These are phyloP conservation scores for Coemansia sp. DNA, from an alignment of 192 early-diverging fungal species.

Conservation along the genomic window DNA sequence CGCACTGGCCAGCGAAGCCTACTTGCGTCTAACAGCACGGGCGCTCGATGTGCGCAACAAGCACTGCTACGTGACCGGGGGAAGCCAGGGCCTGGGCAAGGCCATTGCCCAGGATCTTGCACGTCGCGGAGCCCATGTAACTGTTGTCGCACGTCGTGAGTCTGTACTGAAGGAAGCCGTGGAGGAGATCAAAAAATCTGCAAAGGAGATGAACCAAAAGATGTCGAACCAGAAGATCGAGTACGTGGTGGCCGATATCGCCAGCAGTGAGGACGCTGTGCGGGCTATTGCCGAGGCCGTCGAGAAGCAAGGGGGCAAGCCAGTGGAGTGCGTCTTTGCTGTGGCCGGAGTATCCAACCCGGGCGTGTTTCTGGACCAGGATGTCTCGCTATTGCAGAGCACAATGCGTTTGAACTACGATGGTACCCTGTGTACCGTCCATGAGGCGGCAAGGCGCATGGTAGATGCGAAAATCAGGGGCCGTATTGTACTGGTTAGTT, in stretches of 20 bases:
- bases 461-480: constrained; percentile 54
- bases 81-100: constrained; percentile 72
- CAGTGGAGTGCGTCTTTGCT: constrained; percentile 54
- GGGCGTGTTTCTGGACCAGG: constrained; percentile 67
- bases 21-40: constrained; percentile 18
- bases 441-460: constrained; percentile 67
- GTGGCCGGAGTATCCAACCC: constrained; percentile 54
- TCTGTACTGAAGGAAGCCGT: constrained; percentile 53
- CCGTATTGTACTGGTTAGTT: constrained; percentile 69
- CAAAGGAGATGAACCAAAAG: constrained; percentile 34
- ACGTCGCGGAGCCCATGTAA: constrained; percentile 67
- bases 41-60: constrained; percentile 54
- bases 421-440: constrained; percentile 63
- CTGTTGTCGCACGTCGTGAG: constrained; percentile 62
- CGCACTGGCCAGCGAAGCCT: constrained; percentile 14
- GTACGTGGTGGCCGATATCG: constrained; percentile 65
- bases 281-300: constrained; percentile 60
- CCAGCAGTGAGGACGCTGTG: constrained; percentile 53
- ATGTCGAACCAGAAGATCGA: constrained; percentile 48
- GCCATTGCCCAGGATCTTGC: constrained; percentile 63
- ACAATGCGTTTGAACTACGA: constrained; percentile 69
- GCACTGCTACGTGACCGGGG: constrained; percentile 75
- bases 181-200: constrained; percentile 55
- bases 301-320: constrained; percentile 43
- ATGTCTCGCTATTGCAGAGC: constrained; percentile 55